phyloP scores from a whole-genome alignment of 2,329 filamentous ascomycete genomes.

The Nemania sp. region DNA sequence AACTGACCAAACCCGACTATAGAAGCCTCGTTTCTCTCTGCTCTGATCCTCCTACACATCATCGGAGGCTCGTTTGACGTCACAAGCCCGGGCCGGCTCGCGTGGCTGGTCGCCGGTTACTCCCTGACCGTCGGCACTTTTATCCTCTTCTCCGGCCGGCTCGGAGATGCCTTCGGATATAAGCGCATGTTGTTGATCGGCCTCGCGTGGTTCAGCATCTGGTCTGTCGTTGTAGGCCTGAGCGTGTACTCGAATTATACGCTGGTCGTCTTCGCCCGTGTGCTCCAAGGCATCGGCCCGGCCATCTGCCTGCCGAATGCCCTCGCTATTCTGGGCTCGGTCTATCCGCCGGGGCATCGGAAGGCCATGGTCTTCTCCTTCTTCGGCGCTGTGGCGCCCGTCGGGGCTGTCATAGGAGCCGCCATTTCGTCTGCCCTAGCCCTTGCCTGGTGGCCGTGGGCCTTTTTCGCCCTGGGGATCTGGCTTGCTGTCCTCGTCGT shows the following conservation, averaged over 20 bases:
- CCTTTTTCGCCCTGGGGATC: conserved; percentile 43
- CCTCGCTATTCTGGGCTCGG: conserved; percentile 63
- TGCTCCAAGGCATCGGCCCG: conserved; percentile 62
- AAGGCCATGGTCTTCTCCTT: conserved; percentile 49
- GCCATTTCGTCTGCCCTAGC: conserved; percentile 41
- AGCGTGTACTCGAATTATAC: conserved; percentile 54
- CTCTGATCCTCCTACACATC: conserved; percentile 50
- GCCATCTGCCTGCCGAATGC: conserved; percentile 65
- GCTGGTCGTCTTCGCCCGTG: conserved; percentile 57
- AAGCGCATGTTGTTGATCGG: conserved; percentile 61
- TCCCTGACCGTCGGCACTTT: conserved; percentile 62
- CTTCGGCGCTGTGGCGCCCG: conserved; percentile 48
- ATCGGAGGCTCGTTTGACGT: conserved; percentile 58
- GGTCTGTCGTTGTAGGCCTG: conserved; percentile 58
- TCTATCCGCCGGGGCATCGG: conserved; percentile 54
- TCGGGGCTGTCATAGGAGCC: conserved; percentile 42
- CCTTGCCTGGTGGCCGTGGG: conserved; percentile 49
- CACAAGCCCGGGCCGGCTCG: conserved; percentile 54
- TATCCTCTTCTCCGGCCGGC: conserved; percentile 61
- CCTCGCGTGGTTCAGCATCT: conserved; percentile 61
- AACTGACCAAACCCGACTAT: conserved; percentile 12
- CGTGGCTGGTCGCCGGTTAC: conserved; percentile 61
- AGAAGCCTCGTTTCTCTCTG: conserved; percentile 38
- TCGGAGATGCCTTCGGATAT: conserved; percentile 62
- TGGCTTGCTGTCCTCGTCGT: conserved; percentile 41